Evolutionary conservation across 2,329 filamentous ascomycete genomes (phyloP), one percentile per base, ranked within the genome.

Genomic region (Trichoderma sp.): DNA sequence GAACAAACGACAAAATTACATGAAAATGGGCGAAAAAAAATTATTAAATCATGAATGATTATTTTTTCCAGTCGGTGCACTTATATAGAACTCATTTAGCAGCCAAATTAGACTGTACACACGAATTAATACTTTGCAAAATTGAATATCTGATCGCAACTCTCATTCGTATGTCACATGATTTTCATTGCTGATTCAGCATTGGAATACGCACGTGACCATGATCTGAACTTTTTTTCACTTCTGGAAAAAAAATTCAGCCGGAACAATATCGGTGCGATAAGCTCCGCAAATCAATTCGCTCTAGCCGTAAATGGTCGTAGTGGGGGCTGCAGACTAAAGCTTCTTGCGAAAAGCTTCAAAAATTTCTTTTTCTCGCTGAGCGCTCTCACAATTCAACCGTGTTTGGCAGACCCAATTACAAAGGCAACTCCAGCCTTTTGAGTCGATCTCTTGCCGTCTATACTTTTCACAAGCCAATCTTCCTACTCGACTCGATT

Each of bases 311-410:
- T 65, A 57, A 69, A 70, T 65, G 68, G 71, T 24, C 63, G 10
- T 37, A 37, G 68, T 71, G 72, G 74, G 61, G 60, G 21, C 53
- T 35, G 64, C 29, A 49, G 52, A 67, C 68, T 68, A 72, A 74
- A 71, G 71, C 72, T 72, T 71, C 68, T 62, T 71, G 69, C 68
- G 67, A 71, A 73, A 74, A 79, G 77, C 78, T 81, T 79, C 76
- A 79, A 79, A 81, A 80, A 79, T 76, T 77, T 80, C 77, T 79
- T 77, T 43, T 49, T 76, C 73, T 71, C 71, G 69, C 73, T 68
- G 70, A 72, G 66, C 64, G 33, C 69, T 70, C 53, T 69, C 65
- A 61, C 40, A 63, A 70, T 60, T 43, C 49, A 56, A 49, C 43
- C 64, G 64, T 67, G 64, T 67, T 67, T 67, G 64, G 64, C 55